Evolutionary conservation across 129 eudicot genomes (phyloP).

Genomic region (Tagetes erecta): DNA sequence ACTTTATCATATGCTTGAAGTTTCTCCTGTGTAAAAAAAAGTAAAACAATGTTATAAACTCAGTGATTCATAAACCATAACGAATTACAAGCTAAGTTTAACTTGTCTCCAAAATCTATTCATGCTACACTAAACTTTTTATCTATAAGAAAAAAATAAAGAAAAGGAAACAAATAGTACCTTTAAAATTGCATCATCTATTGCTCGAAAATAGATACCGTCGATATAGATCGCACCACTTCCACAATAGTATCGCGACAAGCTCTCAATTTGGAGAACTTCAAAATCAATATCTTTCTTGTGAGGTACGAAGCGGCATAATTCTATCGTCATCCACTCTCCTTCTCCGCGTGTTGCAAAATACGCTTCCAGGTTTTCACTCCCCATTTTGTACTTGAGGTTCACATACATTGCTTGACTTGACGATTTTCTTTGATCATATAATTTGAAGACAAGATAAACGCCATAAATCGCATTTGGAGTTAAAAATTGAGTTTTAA

Average conservation of each 20-base stretch:
- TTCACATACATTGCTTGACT: neutral
- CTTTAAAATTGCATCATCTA: neutral
- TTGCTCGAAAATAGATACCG: conserved; percentile 10
- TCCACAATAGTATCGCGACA: neutral
- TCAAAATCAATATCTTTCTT: neutral
- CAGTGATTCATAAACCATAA: too few species aligned
- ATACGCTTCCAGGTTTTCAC: conserved; percentile 14
- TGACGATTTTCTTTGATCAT: conserved; percentile 11
- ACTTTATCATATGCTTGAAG: neutral
- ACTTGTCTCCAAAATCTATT: too few species aligned
- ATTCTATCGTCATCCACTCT: neutral
- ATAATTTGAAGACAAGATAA: neutral
- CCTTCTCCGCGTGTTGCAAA: conserved; percentile 8
- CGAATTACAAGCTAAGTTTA: too few species aligned
- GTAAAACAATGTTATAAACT: too few species aligned
- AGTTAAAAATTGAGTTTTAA: neutral
- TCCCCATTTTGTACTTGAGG: neutral
- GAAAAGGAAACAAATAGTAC: neutral
- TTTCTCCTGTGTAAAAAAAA: neutral
- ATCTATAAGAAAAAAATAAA: too few species aligned
- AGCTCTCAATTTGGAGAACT: neutral
- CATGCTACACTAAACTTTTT: too few species aligned
- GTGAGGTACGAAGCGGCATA: neutral
- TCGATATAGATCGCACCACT: neutral
- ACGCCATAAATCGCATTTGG: too few species aligned